Evolutionary conservation across 1,284 basidiomycete species (phyloP).

Genomic region (Rhizoctonia solani): DNA sequence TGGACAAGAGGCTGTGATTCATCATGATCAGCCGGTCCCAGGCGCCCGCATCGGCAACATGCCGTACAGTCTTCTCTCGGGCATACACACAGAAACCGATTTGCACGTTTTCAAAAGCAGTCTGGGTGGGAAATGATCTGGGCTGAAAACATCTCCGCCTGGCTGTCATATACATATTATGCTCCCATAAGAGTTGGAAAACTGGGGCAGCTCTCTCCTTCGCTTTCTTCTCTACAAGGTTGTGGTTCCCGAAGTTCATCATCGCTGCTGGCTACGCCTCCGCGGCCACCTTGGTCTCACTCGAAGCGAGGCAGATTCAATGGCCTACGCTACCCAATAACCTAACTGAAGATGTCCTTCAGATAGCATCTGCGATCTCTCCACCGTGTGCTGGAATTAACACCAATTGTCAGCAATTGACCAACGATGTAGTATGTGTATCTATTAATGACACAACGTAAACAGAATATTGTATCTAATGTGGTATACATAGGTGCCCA

Average conservation of each 20-base stretch:
- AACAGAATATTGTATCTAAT: neutral
- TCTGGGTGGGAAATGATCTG: too few relatives aligned
- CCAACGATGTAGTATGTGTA: conserved; percentile 22
- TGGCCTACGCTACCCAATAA: conserved; percentile 19
- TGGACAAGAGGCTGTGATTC: too few relatives aligned
- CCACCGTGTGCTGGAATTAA: conserved; percentile 29
- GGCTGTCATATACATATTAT: neutral
- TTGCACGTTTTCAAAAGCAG: too few relatives aligned
- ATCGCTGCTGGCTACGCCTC: neutral
- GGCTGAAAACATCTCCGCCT: too few relatives aligned
- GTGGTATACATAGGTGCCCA: conserved; percentile 20
- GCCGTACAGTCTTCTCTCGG: too few relatives aligned
- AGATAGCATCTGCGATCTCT: conserved; percentile 33
- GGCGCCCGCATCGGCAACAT: too few relatives aligned
- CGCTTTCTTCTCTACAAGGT: neutral
- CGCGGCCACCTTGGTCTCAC: neutral
- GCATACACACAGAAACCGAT: too few relatives aligned
- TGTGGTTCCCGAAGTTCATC: conserved; percentile 2
- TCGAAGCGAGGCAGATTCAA: too few relatives aligned
- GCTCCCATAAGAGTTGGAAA: neutral
- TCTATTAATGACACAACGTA: neutral
- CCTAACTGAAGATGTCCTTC: conserved; percentile 30
- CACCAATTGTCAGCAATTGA: conserved; percentile 9
- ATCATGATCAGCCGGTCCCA: too few relatives aligned
- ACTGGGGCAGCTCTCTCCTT: neutral